phyloP scores from a whole-genome alignment of 1,284 basidiomycete genomes.

The Moniliophthora roreri region DNA sequence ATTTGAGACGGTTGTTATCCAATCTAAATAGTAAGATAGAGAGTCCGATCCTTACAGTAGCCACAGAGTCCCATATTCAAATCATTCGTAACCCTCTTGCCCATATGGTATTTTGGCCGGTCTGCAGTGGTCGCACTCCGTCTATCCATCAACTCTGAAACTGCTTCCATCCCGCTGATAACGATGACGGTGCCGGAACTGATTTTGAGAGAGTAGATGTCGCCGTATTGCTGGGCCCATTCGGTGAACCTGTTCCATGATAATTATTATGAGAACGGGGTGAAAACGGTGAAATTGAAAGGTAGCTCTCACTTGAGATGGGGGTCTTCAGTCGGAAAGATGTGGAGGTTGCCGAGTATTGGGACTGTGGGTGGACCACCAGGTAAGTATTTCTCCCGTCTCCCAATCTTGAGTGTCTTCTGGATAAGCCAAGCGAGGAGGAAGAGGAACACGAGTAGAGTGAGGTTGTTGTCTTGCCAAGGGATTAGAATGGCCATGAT shows the following conservation, averaged over 20 bases:
- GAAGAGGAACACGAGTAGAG: no score
- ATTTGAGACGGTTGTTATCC: constrained; percentile 11
- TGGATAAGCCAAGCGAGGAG: neutral
- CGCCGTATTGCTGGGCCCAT: constrained; percentile 4
- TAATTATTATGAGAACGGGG: no score
- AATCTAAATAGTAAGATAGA: neutral
- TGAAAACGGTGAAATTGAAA: no score
- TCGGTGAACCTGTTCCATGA: constrained; percentile 15
- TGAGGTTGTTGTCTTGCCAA: no score
- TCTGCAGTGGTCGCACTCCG: constrained; percentile 21
- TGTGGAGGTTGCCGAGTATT: constrained; percentile 29
- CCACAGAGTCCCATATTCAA: constrained; percentile 23
- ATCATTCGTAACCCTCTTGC: constrained; percentile 20
- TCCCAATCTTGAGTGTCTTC: constrained; percentile 10
- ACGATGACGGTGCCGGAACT: constrained; percentile 19
- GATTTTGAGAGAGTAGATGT: constrained; percentile 7
- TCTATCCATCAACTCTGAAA: constrained; percentile 26
- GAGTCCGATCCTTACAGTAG: neutral
- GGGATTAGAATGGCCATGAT: no score
- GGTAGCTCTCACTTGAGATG: constrained; percentile 16
- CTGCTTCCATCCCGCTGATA: constrained; percentile 20
- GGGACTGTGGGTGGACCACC: constrained; percentile 32
- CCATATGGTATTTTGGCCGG: constrained; percentile 23
- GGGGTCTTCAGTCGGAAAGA: constrained; percentile 25
- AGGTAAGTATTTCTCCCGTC: constrained; percentile 26